These are phyloP conservation scores for Vachellia pachyceras DNA, from an alignment of 306 rosid species.

Conservation along the genomic window DNA sequence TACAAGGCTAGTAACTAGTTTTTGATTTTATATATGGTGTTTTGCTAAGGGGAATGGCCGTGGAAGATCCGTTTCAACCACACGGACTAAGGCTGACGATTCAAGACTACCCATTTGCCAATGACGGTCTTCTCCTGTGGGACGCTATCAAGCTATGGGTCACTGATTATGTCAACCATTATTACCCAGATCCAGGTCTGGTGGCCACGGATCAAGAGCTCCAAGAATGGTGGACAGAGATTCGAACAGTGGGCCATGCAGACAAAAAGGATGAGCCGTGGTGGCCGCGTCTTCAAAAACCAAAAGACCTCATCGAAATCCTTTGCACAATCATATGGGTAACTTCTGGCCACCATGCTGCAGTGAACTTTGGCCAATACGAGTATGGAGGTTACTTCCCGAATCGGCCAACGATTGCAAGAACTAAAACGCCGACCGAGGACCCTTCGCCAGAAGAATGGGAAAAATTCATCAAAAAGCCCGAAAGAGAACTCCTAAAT, in stretches of 20 bases:
- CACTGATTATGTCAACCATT: slow-evolving; percentile 64
- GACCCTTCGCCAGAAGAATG: slow-evolving; percentile 53
- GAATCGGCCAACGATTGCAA: slow-evolving; percentile 67
- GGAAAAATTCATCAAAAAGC: slow-evolving; percentile 52
- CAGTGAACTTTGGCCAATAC: slow-evolving; percentile 83
- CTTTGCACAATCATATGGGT: slow-evolving; percentile 66
- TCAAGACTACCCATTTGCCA: slow-evolving; percentile 79
- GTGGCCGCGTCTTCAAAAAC: slow-evolving; percentile 72
- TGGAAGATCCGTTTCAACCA: slow-evolving; percentile 67
- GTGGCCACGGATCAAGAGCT: slow-evolving; percentile 66
- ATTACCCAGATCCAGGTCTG: slow-evolving; percentile 47
- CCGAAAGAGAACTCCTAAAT: slow-evolving; percentile 55
- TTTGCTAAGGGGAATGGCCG: slow-evolving; percentile 58
- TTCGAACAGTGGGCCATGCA: slow-evolving; percentile 63
- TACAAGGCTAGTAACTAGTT: neutral
- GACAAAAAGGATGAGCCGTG: slow-evolving; percentile 86
- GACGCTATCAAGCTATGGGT: slow-evolving; percentile 70
- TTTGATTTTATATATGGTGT: neutral
- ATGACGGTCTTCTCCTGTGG: slow-evolving; percentile 75
- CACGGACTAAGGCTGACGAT: slow-evolving; percentile 73
- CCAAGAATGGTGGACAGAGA: slow-evolving; percentile 91
- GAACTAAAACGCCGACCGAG: slow-evolving; percentile 68
- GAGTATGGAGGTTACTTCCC: slow-evolving; percentile 73
- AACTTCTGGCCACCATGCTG: slow-evolving; percentile 78
- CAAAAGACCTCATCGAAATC: slow-evolving; percentile 61